Conservation (phyloP, 2,329 filamentous ascomycete species). For the Colletotrichum australisinense region DNA sequence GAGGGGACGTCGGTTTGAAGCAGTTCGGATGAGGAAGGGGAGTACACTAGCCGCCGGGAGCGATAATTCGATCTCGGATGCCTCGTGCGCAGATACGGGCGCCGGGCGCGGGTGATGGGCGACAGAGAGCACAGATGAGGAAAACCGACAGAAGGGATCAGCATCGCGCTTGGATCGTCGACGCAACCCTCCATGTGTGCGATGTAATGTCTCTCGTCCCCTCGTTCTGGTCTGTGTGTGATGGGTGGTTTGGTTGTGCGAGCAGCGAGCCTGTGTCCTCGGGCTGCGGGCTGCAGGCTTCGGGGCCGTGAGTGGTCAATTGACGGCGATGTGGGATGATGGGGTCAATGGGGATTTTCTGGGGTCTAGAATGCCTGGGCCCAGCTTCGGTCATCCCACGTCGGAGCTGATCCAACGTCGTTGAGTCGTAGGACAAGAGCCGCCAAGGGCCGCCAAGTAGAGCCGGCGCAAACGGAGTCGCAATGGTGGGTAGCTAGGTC, state of each 20-base stretch:
- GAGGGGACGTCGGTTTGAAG: neutral
- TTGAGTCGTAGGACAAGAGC: slow-evolving; percentile 33
- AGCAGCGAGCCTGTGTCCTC: neutral
- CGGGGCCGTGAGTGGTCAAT: slow-evolving; percentile 17
- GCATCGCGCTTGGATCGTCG: slow-evolving; percentile 33
- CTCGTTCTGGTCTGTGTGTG: slow-evolving; percentile 13
- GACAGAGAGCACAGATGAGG: slow-evolving; percentile 18
- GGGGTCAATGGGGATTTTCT: slow-evolving; percentile 7
- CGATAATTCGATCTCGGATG: slow-evolving; percentile 7
- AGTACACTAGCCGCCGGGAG: slow-evolving; percentile 19
- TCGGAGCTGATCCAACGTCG: slow-evolving; percentile 24
- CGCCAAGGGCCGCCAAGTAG: slow-evolving; percentile 33
- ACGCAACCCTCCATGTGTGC: neutral
- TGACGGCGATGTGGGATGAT: slow-evolving; percentile 9
- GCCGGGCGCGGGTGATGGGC: slow-evolving; percentile 5
- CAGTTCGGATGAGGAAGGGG: neutral
- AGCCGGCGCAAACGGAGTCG: slow-evolving; percentile 28
- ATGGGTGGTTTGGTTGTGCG: neutral
- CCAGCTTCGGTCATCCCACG: slow-evolving; percentile 24
- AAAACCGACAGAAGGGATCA: slow-evolving; percentile 26
- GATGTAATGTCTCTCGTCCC: neutral
- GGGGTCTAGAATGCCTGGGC: slow-evolving; percentile 21
- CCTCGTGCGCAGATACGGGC: neutral
- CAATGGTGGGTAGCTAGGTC: slow-evolving; percentile 19
- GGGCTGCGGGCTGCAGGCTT: neutral